Conservation (phyloP, 2,329 filamentous ascomycete species). For the Colletotrichum simmondsii region DNA sequence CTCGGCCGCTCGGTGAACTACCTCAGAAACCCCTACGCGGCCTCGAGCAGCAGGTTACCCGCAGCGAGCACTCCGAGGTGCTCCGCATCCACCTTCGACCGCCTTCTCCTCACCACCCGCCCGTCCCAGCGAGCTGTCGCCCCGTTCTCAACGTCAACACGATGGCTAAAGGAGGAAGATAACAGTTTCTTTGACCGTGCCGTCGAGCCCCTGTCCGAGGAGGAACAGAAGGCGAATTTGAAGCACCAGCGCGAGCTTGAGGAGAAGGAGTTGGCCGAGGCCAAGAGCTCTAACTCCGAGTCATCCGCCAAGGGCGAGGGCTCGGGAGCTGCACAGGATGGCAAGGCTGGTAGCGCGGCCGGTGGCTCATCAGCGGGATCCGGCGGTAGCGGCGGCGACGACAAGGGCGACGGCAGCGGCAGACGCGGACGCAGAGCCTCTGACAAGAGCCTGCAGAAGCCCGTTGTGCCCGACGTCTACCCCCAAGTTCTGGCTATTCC, state of each 20-base stretch:
- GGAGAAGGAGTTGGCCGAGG: conserved; percentile 59
- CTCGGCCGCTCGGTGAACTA: conserved; percentile 47
- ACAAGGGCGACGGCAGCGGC: conserved; percentile 64
- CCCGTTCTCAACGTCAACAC: conserved; percentile 49
- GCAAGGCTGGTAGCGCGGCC: conserved; percentile 67
- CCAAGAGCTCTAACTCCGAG: conserved; percentile 51
- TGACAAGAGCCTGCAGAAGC: conserved; percentile 85
- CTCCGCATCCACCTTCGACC: conserved; percentile 41
- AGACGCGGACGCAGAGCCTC: conserved; percentile 77
- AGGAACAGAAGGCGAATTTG: conserved; percentile 62
- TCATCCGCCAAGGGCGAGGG: conserved; percentile 58
- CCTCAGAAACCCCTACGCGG: conserved; percentile 39
- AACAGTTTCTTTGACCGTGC: conserved; percentile 62
- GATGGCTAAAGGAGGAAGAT: conserved; percentile 47
- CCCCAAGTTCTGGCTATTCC: conserved; percentile 98
- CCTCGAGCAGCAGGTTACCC: conserved; percentile 33
- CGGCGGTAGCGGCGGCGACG: conserved; percentile 57
- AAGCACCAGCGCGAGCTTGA: conserved; percentile 57
- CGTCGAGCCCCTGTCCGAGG: conserved; percentile 62
- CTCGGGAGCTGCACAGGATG: conserved; percentile 56
- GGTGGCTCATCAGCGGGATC: conserved; percentile 61
- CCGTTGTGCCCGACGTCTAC: conserved; percentile 92
- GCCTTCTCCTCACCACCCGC: conserved; percentile 43
- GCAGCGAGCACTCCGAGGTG: conserved; percentile 28
- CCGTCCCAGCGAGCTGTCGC: conserved; percentile 41